These are phyloP conservation scores for Gymnopus androsaceus DNA, from an alignment of 1,284 basidiomycete genomes.

Conservation along the genomic window DNA sequence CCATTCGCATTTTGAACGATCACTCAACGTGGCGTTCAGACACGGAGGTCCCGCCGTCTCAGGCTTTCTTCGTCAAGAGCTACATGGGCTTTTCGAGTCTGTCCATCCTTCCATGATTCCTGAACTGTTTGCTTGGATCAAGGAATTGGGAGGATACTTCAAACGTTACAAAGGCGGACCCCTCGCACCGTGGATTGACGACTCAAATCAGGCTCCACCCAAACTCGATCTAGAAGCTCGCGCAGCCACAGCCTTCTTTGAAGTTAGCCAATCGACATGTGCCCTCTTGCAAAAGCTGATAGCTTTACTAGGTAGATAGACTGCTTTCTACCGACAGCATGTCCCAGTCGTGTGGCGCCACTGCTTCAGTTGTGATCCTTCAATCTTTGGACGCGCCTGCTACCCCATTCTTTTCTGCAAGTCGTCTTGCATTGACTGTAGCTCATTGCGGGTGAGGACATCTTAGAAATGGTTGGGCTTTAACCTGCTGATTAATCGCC, in stretches of 20 bases:
- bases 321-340: conserved; percentile 61
- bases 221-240: conserved; percentile 81
- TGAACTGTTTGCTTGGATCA: conserved; percentile 76
- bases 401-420: conserved; percentile 76
- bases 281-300: conserved; percentile 8
- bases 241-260: conserved; percentile 82
- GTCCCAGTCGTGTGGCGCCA: conserved; percentile 79
- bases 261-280: conserved; percentile 50
- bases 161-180: conserved; percentile 83
- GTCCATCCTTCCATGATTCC: conserved; percentile 69
- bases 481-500: conserved; percentile 12
- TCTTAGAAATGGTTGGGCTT: background rate
- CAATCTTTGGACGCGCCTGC: conserved; percentile 81
- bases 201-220: conserved; percentile 38
- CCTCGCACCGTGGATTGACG: conserved; percentile 66
- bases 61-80: conserved; percentile 74
- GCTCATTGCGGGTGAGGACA: conserved; percentile 84
- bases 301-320: conserved; percentile 55
- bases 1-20: conserved; percentile 8
- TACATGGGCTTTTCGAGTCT: conserved; percentile 80
- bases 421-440: conserved; percentile 77
- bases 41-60: conserved; percentile 82
- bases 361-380: conserved; percentile 86
- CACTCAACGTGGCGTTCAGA: conserved; percentile 35
- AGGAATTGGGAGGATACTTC: conserved; percentile 85